These are phyloP conservation scores for Alternaria novae-zelandiae DNA, from an alignment of 2,329 filamentous ascomycete species.

Conservation along the genomic window DNA sequence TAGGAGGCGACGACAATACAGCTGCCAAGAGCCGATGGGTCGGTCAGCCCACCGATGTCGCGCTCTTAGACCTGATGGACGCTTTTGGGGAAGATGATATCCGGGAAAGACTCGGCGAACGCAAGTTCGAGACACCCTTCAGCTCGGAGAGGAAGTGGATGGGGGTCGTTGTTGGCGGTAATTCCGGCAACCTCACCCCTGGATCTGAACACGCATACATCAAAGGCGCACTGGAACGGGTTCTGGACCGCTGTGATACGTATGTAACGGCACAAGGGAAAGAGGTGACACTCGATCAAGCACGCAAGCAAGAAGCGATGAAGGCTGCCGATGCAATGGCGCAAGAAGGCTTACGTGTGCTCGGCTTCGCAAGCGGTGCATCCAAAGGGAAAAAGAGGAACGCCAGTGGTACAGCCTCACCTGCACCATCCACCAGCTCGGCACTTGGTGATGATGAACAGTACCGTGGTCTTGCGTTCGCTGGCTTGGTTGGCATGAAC, in stretches of 20 bases:
- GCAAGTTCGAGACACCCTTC: slow-evolving; percentile 87
- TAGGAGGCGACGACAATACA: slow-evolving; percentile 63
- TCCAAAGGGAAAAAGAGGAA: slow-evolving; percentile 46
- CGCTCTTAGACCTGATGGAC: slow-evolving; percentile 93
- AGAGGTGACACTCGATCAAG: slow-evolving; percentile 83
- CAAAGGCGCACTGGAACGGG: slow-evolving; percentile 90
- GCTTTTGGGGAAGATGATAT: slow-evolving; percentile 90
- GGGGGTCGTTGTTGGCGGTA: slow-evolving; percentile 79
- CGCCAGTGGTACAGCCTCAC: slow-evolving; percentile 41
- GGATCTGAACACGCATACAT: slow-evolving; percentile 88
- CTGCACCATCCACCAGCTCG: slow-evolving; percentile 29
- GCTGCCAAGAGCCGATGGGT: slow-evolving; percentile 87
- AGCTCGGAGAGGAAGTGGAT: slow-evolving; percentile 99
- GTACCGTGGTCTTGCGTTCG: slow-evolving; percentile 85
- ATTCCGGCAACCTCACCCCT: slow-evolving; percentile 56
- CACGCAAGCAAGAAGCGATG: slow-evolving; percentile 74
- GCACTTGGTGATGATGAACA: slow-evolving; percentile 68
- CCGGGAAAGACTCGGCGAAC: slow-evolving; percentile 81
- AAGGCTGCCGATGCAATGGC: slow-evolving; percentile 87
- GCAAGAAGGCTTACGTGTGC: slow-evolving; percentile 83
- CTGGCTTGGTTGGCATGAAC: slow-evolving; percentile 94
- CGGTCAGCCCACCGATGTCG: slow-evolving; percentile 95
- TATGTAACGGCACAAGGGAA: slow-evolving; percentile 86
- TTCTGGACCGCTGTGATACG: slow-evolving; percentile 86
- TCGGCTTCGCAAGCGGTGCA: slow-evolving; percentile 89